Percentiles rank a stretch among this genome's conserved stretches.
phyloP scores from a whole-genome alignment of 148 eudicot species.

The Simmondsia chinensis region DNA sequence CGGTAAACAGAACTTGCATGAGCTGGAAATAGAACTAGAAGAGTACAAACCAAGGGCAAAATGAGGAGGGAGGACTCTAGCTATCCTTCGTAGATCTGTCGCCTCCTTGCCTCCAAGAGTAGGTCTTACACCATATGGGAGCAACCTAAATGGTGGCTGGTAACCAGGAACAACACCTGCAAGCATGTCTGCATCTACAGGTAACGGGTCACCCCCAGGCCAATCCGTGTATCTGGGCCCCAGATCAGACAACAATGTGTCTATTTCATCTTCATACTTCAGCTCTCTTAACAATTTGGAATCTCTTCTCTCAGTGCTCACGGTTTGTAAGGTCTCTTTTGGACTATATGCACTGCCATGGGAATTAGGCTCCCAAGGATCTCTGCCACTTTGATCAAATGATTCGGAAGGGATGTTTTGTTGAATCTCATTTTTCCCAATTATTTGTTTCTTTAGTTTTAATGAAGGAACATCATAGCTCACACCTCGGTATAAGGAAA shows the following conservation, averaged over 20 bases:
- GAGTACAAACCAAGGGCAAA: constrained; percentile 72
- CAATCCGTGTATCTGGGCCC: constrained; percentile 88
- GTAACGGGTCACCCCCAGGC: constrained; percentile 85
- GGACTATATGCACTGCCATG: constrained; percentile 8
- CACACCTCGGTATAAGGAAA: constrained; percentile 76
- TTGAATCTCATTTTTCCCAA: constrained; percentile 19
- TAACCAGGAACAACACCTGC: constrained; percentile 62
- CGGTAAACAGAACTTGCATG: background rate
- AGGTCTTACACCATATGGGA: constrained; percentile 81
- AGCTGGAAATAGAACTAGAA: background rate
- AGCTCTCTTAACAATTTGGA: constrained; percentile 25
- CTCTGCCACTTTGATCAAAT: constrained; percentile 12
- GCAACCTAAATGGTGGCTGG: constrained; percentile 80
- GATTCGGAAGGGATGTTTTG: constrained; percentile 8
- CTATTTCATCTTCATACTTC: constrained; percentile 85
- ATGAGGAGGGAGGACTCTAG: constrained; percentile 90
- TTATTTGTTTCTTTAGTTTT: constrained; percentile 20
- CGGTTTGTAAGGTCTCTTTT: constrained; percentile 18
- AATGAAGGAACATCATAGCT: constrained; percentile 50
- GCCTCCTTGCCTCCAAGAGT: constrained; percentile 66
- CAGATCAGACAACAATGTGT: constrained; percentile 60
- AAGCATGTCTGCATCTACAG: constrained; percentile 94
- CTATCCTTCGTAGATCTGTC: constrained; percentile 76
- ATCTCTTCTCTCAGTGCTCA: constrained; percentile 13
- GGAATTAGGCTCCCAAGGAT: constrained; percentile 16